Evolutionary conservation across 495 filamentous ascomycete genomes (phyloP).

Genomic region (Lasiosphaeria ovina): DNA sequence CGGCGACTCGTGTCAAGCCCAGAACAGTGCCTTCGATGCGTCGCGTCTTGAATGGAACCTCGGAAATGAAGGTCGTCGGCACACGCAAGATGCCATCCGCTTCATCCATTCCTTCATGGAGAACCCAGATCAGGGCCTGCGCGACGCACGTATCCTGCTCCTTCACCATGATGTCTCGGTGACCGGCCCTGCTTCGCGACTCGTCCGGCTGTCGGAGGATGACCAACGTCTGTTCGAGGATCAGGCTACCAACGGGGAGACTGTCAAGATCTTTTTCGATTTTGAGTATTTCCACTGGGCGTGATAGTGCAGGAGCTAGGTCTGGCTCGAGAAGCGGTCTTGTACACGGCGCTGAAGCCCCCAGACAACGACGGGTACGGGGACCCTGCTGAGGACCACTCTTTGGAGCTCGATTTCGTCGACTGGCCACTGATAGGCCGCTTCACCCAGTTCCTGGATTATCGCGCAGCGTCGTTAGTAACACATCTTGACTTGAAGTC

Average conservation of each 20-base stretch:
- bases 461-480: conserved; percentile 16
- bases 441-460: conserved; percentile 18
- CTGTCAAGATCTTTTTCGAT: conserved; percentile 19
- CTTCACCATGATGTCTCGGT: not conserved
- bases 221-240: conserved; percentile 12
- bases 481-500: conserved; percentile 17
- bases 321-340: conserved; percentile 14
- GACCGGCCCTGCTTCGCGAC: conserved; percentile 5
- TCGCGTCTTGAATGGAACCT: no score
- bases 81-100: conserved; percentile 15
- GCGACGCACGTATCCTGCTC: conserved; percentile 17
- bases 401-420: conserved; percentile 11
- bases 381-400: not conserved
- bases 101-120: conserved; percentile 22
- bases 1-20: no score
- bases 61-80: conserved; percentile 4
- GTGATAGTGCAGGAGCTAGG: conserved; percentile 29
- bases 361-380: not conserved
- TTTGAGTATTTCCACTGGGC: conserved; percentile 22
- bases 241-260: conserved; percentile 17
- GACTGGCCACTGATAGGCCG: conserved; percentile 19
- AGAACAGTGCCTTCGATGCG: no score
- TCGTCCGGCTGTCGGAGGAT: conserved; percentile 9
- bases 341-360: conserved; percentile 17
- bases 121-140: conserved; percentile 11